A percentile compares a stretch with the other conserved stretches of the same genome.
Conservation (phyloP, 108 stramenopile genomes). For the Pseudonitzschia delicatissima region DNA sequence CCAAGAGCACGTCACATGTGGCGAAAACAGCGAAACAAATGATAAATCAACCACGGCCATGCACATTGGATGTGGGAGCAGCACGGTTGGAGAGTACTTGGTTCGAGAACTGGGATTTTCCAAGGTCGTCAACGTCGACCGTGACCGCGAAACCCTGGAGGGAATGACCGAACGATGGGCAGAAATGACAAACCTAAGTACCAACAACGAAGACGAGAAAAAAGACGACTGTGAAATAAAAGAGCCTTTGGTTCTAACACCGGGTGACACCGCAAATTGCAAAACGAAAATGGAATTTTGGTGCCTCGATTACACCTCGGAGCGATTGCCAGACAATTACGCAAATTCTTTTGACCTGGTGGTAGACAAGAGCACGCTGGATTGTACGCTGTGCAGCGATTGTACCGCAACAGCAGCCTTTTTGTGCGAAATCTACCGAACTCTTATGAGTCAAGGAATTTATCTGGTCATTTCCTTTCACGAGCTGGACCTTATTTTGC, state of each 20-base stretch:
- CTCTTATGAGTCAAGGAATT: slow-evolving; percentile 58
- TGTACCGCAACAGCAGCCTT: slow-evolving; percentile 45
- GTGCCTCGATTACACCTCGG: slow-evolving; percentile 31
- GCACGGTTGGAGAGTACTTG: slow-evolving; percentile 68
- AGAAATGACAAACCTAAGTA: background rate
- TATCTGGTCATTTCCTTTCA: slow-evolving; percentile 80
- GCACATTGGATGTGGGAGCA: slow-evolving; percentile 79
- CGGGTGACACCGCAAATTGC: background rate
- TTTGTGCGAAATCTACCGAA: slow-evolving; percentile 59
- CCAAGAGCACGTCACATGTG: background rate
- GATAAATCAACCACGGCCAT: slow-evolving; percentile 27
- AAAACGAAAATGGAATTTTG: slow-evolving; percentile 6
- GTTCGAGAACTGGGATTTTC: slow-evolving; percentile 36
- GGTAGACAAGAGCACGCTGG: slow-evolving; percentile 81
- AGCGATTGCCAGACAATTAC: slow-evolving; percentile 15
- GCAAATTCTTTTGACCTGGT: slow-evolving; percentile 57
- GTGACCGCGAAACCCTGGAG: slow-evolving; percentile 50
- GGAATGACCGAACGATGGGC: slow-evolving; percentile 67
- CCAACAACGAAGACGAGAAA: background rate
- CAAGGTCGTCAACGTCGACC: slow-evolving; percentile 68
- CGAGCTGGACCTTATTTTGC: slow-evolving; percentile 49
- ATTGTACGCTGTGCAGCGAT: slow-evolving; percentile 76
- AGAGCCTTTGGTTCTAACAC: background rate
- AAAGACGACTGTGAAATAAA: too few relatives aligned
- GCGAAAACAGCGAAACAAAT: background rate